phyloP scores from a whole-genome alignment of 2,329 filamentous ascomycete genomes.

The Nemania sp. region DNA sequence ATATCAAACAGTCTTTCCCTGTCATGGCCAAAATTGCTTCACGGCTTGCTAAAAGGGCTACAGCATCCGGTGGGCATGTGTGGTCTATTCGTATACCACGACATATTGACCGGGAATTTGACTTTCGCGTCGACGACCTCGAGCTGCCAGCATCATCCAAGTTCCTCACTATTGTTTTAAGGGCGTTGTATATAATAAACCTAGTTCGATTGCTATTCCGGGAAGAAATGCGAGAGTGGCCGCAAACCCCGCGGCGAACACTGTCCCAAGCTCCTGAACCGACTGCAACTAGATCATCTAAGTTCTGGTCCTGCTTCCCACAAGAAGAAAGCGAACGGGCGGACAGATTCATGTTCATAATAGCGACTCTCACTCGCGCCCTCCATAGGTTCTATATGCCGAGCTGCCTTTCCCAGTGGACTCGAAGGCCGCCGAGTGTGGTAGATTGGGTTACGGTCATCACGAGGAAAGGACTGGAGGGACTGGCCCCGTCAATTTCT shows the following conservation, averaged over 20 bases:
- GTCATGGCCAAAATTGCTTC: background rate
- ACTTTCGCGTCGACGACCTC: no score
- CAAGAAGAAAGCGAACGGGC: background rate
- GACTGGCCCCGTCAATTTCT: background rate
- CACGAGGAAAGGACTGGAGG: background rate
- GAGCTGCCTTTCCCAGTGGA: no score
- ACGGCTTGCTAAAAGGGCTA: background rate
- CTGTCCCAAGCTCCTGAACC: no score
- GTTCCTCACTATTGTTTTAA: background rate
- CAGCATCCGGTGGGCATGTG: background rate
- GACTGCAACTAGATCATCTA: background rate
- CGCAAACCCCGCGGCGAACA: no score
- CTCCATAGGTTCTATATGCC: background rate
- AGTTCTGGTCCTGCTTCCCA: slow-evolving; percentile 9
- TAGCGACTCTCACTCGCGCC: background rate
- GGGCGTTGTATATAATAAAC: background rate
- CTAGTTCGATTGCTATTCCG: background rate
- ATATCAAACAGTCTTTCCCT: background rate
- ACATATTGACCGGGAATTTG: no score
- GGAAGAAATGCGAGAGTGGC: no score
- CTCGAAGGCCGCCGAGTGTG: no score
- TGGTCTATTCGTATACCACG: no score
- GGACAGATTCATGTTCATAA: background rate
- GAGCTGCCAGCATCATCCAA: background rate
- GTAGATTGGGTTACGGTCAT: background rate